Evolutionary conservation across 2,329 filamentous ascomycete genomes (phyloP).

Genomic region (Penicillium occitanis): DNA sequence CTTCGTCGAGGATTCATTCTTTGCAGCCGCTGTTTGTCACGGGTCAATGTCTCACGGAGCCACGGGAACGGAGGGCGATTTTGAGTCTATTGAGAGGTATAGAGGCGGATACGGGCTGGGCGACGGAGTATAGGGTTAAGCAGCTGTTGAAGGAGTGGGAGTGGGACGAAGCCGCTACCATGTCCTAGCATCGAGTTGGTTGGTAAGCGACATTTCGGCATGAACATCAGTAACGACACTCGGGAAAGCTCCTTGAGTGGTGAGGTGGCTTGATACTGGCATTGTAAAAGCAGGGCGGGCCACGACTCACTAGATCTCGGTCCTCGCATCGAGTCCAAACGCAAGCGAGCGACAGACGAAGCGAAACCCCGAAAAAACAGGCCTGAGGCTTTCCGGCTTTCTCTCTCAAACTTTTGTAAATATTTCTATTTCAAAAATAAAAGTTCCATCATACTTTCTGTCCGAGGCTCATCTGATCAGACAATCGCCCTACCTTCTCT

Average conservation of each 20-base stretch:
- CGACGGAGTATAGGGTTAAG: conserved; percentile 60
- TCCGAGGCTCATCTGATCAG: neutral
- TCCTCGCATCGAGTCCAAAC: neutral
- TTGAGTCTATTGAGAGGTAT: conserved; percentile 58
- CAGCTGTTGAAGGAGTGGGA: conserved; percentile 50
- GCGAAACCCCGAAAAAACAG: neutral
- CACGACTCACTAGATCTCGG: neutral
- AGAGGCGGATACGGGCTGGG: conserved; percentile 64
- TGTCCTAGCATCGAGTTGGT: neutral
- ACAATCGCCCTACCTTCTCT: conserved; percentile 1
- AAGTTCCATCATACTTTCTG: neutral
- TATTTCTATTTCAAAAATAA: neutral
- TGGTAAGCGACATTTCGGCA: neutral
- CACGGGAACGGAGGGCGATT: conserved; percentile 55
- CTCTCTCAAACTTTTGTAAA: neutral
- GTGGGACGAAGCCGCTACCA: conserved; percentile 23
- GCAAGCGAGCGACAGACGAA: neutral
- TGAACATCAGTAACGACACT: neutral
- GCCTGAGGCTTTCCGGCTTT: neutral
- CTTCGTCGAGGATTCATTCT: conserved; percentile 59
- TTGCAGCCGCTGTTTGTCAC: conserved; percentile 64
- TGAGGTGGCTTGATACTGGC: neutral
- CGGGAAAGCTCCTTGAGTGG: neutral
- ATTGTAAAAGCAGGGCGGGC: neutral
- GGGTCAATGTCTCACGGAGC: conserved; percentile 59